Evolutionary conservation across 1,139 yeast species (phyloP).

Genomic region (Hyphopichia fennica): DNA sequence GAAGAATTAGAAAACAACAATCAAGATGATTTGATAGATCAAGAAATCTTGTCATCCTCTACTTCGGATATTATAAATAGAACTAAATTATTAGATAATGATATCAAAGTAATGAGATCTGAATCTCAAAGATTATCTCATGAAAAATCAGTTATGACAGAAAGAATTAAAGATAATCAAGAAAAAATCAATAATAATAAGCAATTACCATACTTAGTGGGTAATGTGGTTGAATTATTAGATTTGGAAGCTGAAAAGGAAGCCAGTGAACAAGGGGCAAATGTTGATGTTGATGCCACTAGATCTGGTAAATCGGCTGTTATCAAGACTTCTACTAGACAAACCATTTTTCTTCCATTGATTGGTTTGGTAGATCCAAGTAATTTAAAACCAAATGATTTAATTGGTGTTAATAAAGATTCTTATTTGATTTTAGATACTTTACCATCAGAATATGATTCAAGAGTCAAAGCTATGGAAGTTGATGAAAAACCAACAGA

Average conservation of each 20-base stretch:
- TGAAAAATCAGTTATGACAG: conserved; percentile 90
- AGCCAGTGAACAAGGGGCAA: conserved; percentile 90
- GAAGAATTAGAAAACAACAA: conserved; percentile 60
- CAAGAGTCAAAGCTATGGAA: conserved; percentile 98
- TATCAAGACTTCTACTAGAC: conserved; percentile 94
- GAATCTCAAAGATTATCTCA: conserved; percentile 89
- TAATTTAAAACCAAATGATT: conserved; percentile 87
- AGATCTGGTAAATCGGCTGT: conserved; percentile 97
- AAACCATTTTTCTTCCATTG: conserved; percentile 93
- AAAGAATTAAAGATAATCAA: conserved; percentile 91
- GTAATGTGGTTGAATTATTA: conserved; percentile 94
- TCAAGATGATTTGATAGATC: conserved; percentile 60
- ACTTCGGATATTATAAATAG: conserved; percentile 85
- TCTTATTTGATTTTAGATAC: conserved; percentile 92
- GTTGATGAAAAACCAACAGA: conserved; percentile 98
- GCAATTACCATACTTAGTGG: conserved; percentile 94
- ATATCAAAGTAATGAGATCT: conserved; percentile 91
- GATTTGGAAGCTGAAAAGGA: conserved; percentile 88
- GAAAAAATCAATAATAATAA: conserved; percentile 95
- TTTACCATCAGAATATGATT: conserved; percentile 94
- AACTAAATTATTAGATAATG: conserved; percentile 86
- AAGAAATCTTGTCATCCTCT: conserved; percentile 75
- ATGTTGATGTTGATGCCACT: conserved; percentile 88
- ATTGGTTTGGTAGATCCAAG: conserved; percentile 93
- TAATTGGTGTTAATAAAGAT: conserved; percentile 97